Percentiles rank a stretch among this genome's conserved stretches.
phyloP scores from a whole-genome alignment of 2,329 filamentous ascomycete species.

The Aspergillus caelatus region DNA sequence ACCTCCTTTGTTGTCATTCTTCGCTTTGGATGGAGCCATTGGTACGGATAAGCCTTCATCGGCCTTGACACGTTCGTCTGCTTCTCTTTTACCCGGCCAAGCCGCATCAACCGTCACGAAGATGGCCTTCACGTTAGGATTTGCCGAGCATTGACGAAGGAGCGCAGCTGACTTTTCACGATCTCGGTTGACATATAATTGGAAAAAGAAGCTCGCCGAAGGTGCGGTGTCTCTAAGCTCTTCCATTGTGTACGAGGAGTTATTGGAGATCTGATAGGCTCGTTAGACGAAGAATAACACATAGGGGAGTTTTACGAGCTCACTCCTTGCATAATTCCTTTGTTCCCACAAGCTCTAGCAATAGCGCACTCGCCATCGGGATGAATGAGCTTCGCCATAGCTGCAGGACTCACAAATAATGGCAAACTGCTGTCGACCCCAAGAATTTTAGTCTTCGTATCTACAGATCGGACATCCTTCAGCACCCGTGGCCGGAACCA shows the following conservation, averaged over 20 bases:
- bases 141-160: slow-evolving; percentile 45
- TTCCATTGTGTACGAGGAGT: slow-evolving; percentile 60
- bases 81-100: slow-evolving; percentile 58
- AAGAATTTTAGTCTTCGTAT: slow-evolving; percentile 58
- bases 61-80: slow-evolving; percentile 57
- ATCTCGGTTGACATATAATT: slow-evolving; percentile 59
- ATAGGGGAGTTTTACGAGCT: slow-evolving; percentile 14
- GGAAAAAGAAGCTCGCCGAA: slow-evolving; percentile 54
- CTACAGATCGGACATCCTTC: slow-evolving; percentile 57
- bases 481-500: slow-evolving; percentile 63
- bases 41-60: slow-evolving; percentile 47
- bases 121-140: slow-evolving; percentile 48
- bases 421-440: slow-evolving; percentile 57
- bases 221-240: slow-evolving; percentile 55
- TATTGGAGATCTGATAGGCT: slow-evolving; percentile 57
- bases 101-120: slow-evolving; percentile 61
- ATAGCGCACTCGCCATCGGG: slow-evolving; percentile 65
- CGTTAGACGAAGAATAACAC: background rate
- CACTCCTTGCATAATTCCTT: slow-evolving; percentile 60
- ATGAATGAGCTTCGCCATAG: slow-evolving; percentile 66
- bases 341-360: slow-evolving; percentile 54
- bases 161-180: slow-evolving; percentile 53
- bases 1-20: slow-evolving; percentile 56
- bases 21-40: slow-evolving; percentile 48
- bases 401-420: slow-evolving; percentile 66